Percentiles rank a stretch among this genome's conserved stretches.
These are phyloP conservation scores for Xylaria sp. DNA, from an alignment of 2,329 filamentous ascomycete genomes.

Conservation along the genomic window DNA sequence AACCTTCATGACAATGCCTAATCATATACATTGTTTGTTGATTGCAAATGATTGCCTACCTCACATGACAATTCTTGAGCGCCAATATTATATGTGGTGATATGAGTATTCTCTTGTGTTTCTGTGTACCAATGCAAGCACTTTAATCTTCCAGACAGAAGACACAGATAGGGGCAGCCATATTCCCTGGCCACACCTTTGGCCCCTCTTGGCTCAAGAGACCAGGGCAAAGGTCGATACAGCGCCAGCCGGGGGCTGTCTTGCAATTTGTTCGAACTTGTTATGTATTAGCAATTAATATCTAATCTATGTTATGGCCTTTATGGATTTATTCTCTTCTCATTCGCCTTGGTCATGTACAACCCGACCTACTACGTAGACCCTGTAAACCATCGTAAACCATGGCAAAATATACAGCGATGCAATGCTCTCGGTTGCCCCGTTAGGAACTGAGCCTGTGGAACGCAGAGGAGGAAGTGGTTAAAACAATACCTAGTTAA, in stretches of 20 bases:
- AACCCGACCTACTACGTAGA: constrained; percentile 3
- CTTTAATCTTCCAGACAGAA: constrained; percentile 11
- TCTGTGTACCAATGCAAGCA: constrained; percentile 7
- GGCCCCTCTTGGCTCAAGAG: neutral
- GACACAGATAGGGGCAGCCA: neutral
- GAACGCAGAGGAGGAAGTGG: constrained; percentile 33
- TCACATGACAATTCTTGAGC: neutral
- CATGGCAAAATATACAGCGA: constrained; percentile 28
- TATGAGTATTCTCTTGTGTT: neutral
- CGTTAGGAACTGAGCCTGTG: constrained; percentile 24
- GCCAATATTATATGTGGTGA: neutral
- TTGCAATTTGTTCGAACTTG: constrained; percentile 3
- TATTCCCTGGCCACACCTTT: constrained; percentile 10
- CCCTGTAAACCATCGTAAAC: neutral
- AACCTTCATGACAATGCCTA: neutral
- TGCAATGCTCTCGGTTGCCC: constrained; percentile 15
- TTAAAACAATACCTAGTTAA: constrained; percentile 42
- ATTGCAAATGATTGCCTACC: neutral
- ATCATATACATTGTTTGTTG: neutral
- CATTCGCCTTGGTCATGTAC: constrained; percentile 18
- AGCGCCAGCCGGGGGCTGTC: neutral
- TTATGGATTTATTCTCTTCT: neutral
- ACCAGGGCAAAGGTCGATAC: neutral
- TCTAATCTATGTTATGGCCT: constrained; percentile 38
- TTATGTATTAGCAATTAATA: constrained; percentile 47